Percentiles rank a stretch among this genome's conserved stretches.
Evolutionary conservation across 1,284 basidiomycete genomes (phyloP).

Genomic region (Chalciporus sp.): DNA sequence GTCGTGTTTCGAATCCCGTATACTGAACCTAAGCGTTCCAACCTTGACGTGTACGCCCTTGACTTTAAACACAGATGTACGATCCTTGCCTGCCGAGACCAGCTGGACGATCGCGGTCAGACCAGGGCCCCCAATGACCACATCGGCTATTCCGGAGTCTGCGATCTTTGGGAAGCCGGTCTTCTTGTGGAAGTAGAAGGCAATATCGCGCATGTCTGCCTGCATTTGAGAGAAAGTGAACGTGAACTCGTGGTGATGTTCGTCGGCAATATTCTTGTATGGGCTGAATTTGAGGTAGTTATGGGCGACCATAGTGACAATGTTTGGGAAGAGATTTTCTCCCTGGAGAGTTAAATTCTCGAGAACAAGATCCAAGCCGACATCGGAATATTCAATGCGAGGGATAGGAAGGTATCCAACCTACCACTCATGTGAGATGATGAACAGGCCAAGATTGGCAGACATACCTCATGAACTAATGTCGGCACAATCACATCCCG

Average conservation of each 20-base stretch:
- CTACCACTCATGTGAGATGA: slow-evolving; percentile 35
- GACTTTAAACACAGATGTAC: slow-evolving; percentile 77
- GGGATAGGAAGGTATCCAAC: slow-evolving; percentile 92
- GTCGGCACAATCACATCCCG: slow-evolving; percentile 81
- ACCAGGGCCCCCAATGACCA: slow-evolving; percentile 82
- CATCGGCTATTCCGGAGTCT: slow-evolving; percentile 92
- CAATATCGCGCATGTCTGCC: slow-evolving; percentile 91
- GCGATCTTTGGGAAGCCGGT: slow-evolving; percentile 77
- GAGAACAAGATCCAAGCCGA: slow-evolving; percentile 84
- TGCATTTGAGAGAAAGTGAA: slow-evolving; percentile 86
- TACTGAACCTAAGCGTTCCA: slow-evolving; percentile 85
- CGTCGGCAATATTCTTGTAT: slow-evolving; percentile 62
- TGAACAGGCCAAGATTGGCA: no score
- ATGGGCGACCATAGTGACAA: slow-evolving; percentile 79
- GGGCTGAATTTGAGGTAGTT: slow-evolving; percentile 87
- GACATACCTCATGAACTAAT: slow-evolving; percentile 66
- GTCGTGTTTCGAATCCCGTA: slow-evolving; percentile 93
- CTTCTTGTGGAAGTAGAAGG: slow-evolving; percentile 85
- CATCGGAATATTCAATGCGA: slow-evolving; percentile 89
- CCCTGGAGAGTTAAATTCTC: slow-evolving; percentile 93
- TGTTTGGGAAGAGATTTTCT: slow-evolving; percentile 80
- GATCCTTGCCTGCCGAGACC: slow-evolving; percentile 64
- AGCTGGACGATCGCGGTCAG: slow-evolving; percentile 68
- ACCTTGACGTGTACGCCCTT: slow-evolving; percentile 80
- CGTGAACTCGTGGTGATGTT: slow-evolving; percentile 69